Base-by-base conservation (phyloP, 768 basidiomycete species). In the Suillus subluteus region DNA sequence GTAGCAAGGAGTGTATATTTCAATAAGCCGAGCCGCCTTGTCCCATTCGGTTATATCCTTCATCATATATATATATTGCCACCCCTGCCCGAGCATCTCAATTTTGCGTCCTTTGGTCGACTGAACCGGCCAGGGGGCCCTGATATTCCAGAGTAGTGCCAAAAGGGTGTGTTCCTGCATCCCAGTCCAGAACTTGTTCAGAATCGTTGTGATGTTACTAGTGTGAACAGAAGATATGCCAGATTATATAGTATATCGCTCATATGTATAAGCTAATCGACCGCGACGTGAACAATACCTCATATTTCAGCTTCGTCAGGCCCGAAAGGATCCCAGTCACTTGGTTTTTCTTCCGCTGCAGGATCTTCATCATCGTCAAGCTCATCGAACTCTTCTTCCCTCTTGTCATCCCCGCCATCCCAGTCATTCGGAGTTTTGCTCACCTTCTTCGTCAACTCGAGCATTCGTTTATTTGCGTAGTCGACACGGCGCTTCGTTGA, bases 311-410 rank as follows among this genome's bases (percentile, higher is more conserved):
- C 65, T 54, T 78, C 76, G 46, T 78, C 73, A 3, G 58, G 40
- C 55, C 67, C 70, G 6, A 76, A 76, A 18, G 76, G 75, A 41
- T 76, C 74, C 75, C 73, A 76, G 58, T 76, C 75, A 18, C 71
- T 72, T 1, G 76, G 75, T 48, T 76, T 77, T 63, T 76, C 75
- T 58, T 67, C 65, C 16, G 68, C 68, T 58, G 75, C 75, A 32
- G 65, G 74, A 32, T 77, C 70, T 8, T 52, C 50, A 23, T 50
- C 62, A 6, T 23, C 66, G 11, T 58, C 65, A 40, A 71, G 73
- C 26, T 77, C 62, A 30, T 77, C 74, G 16, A 18, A 54, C 6
- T 67, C 66, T 23, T 64, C 35, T 30, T 61, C 69, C 26, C 76
- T 73, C 40, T 76, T 73, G 16, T 72, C 75, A 59, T 69, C 40